phyloP scores from a whole-genome alignment of 257 asterid genomes.

The Solanum sitiens region DNA sequence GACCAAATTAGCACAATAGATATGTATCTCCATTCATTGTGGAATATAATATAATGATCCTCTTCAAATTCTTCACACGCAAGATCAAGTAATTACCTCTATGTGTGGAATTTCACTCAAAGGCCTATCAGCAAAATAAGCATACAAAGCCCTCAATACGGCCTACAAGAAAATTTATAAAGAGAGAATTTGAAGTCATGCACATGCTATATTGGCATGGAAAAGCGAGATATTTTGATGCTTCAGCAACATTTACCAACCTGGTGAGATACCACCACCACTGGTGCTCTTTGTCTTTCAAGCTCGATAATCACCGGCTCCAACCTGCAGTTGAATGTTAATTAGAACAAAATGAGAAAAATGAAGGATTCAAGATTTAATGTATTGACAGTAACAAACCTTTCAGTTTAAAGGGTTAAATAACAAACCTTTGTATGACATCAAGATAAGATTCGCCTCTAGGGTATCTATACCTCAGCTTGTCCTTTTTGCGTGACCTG shows the following conservation, averaged over 20 bases:
- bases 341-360: slow-evolving; percentile 1
- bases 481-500: slow-evolving; percentile 95
- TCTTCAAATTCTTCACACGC: neutral
- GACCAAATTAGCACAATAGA: neutral
- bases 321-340: slow-evolving; percentile 40
- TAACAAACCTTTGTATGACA: slow-evolving; percentile 86
- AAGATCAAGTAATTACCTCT: slow-evolving; percentile 48
- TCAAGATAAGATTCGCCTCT: slow-evolving; percentile 99
- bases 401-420: neutral
- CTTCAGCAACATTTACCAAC: slow-evolving; percentile 16
- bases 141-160: slow-evolving; percentile 91
- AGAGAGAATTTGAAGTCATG: neutral
- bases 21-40: neutral
- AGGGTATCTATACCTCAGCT: slow-evolving; percentile 93
- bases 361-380: neutral
- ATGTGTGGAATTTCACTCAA: slow-evolving; percentile 87
- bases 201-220: neutral
- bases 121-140: slow-evolving; percentile 98
- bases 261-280: slow-evolving; percentile 97
- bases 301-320: slow-evolving; percentile 98
- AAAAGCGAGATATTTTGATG: neutral
- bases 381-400: neutral
- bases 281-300: slow-evolving; percentile 97
- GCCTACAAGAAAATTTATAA: slow-evolving; percentile 41
- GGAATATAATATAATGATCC: neutral